phyloP scores from a whole-genome alignment of 352 stramenopile genomes.

The Pythium brassicae region DNA sequence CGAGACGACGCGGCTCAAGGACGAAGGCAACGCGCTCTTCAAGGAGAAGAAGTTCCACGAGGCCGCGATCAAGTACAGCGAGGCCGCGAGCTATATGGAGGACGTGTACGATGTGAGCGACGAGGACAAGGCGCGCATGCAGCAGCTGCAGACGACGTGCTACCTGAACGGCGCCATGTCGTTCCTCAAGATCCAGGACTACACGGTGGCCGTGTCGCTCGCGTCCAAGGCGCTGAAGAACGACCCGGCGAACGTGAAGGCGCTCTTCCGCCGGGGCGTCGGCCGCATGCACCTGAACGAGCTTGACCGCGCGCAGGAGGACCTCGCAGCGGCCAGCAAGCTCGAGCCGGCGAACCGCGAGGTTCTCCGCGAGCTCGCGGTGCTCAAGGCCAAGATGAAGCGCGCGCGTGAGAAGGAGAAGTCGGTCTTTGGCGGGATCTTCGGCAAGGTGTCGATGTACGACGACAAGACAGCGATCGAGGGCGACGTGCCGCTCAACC shows the following conservation, averaged over 20 bases:
- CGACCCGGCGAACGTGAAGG: slow-evolving; percentile 79
- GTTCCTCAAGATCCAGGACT: slow-evolving; percentile 91
- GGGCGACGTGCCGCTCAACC: slow-evolving; percentile 22
- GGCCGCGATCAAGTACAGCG: slow-evolving; percentile 83
- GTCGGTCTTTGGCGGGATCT: slow-evolving; percentile 93
- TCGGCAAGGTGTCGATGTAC: slow-evolving; percentile 97
- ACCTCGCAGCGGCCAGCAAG: slow-evolving; percentile 79
- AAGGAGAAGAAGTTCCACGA: slow-evolving; percentile 84
- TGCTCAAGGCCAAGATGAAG: slow-evolving; percentile 83
- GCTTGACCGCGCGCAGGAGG: slow-evolving; percentile 83
- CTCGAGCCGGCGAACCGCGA: slow-evolving; percentile 79
- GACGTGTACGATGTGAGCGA: slow-evolving; percentile 86
- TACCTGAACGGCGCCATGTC: slow-evolving; percentile 94
- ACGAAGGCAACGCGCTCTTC: slow-evolving; percentile 91
- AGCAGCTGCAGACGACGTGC: slow-evolving; percentile 86
- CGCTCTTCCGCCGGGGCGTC: slow-evolving; percentile 80
- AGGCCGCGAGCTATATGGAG: slow-evolving; percentile 81
- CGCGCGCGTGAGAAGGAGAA: slow-evolving; percentile 95
- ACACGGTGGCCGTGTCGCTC: slow-evolving; percentile 78
- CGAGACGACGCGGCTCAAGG: slow-evolving; percentile 86
- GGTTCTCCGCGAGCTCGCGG: slow-evolving; percentile 69
- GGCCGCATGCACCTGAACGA: slow-evolving; percentile 83
- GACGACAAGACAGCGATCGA: slow-evolving; percentile 93
- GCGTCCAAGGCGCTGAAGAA: slow-evolving; percentile 82
- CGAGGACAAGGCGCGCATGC: slow-evolving; percentile 81